Evolutionary conservation across 768 basidiomycete species (phyloP).

Genomic region (Sarcodon aspratus): DNA sequence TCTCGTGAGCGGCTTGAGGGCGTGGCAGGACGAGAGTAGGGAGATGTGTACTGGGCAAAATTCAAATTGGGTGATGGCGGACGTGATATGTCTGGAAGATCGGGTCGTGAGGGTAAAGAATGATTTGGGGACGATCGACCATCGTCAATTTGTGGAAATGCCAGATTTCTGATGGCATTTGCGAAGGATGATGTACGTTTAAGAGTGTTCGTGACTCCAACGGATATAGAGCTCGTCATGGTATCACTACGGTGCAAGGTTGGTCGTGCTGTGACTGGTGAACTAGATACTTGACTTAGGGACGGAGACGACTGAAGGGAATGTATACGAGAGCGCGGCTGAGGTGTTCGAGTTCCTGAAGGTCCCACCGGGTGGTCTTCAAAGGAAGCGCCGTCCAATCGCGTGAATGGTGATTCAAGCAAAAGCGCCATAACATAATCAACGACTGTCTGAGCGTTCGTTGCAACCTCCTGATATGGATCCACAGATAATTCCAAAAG

Average conservation of each 20-base stretch:
- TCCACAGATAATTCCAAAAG: constrained; percentile 88
- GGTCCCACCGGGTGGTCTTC: constrained; percentile 38
- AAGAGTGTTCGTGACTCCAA: constrained; percentile 55
- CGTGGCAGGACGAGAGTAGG: constrained; percentile 50
- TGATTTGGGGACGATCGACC: constrained; percentile 26
- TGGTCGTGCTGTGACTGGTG: constrained; percentile 37
- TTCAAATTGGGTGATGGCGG: constrained; percentile 76
- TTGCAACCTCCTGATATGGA: constrained; percentile 86
- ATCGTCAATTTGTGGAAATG: constrained; percentile 60
- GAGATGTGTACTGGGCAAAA: constrained; percentile 64
- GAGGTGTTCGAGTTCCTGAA: constrained; percentile 17
- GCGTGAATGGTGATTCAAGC: constrained; percentile 78
- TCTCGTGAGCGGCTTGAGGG: constrained; percentile 14
- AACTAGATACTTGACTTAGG: constrained; percentile 26
- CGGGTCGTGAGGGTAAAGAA: constrained; percentile 12
- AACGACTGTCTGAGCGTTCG: constrained; percentile 80
- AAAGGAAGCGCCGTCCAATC: constrained; percentile 50
- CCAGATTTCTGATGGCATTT: constrained; percentile 57
- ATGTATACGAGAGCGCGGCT: constrained; percentile 28
- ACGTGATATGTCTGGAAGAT: constrained; percentile 34
- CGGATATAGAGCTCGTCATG: constrained; percentile 47
- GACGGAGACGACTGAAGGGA: constrained; percentile 42
- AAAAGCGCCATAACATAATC: constrained; percentile 90
- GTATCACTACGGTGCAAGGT: constrained; percentile 47
- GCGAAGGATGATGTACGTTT: constrained; percentile 76